These are phyloP conservation scores for Phytomonas serpens DNA, from an alignment of 208 protist genomes.

Conservation along the genomic window DNA sequence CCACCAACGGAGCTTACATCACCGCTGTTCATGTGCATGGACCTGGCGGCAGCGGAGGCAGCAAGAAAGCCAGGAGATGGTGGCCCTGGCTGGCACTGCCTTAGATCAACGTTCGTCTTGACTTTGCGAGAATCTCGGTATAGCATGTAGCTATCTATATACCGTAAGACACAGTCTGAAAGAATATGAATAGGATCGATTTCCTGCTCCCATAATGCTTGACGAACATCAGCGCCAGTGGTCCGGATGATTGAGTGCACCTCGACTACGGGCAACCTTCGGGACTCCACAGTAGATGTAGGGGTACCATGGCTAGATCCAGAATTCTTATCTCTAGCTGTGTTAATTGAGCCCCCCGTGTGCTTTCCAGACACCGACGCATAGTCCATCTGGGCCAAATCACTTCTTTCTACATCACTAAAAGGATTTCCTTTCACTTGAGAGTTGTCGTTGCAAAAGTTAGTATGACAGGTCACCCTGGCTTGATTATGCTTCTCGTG, in stretches of 20 bases:
- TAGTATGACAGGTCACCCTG: background rate
- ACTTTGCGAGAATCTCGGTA: constrained; percentile 75
- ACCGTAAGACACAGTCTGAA: constrained; percentile 64
- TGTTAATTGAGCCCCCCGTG: background rate
- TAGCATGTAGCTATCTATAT: constrained; percentile 70
- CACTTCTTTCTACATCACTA: background rate
- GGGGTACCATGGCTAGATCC: background rate
- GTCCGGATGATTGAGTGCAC: constrained; percentile 65
- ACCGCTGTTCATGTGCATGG: constrained; percentile 4
- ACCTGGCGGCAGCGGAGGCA: constrained; percentile 15
- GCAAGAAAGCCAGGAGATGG: constrained; percentile 10
- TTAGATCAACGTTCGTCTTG: constrained; percentile 23
- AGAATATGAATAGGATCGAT: constrained; percentile 49
- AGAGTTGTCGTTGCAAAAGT: background rate
- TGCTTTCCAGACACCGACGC: background rate
- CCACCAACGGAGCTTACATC: background rate
- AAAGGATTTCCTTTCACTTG: background rate
- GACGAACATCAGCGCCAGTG: constrained; percentile 78
- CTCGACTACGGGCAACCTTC: constrained; percentile 53
- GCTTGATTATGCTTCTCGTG: background rate
- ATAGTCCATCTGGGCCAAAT: background rate
- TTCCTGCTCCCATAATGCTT: constrained; percentile 77
- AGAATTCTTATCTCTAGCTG: background rate
- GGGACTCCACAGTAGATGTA: background rate
- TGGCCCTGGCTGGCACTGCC: background rate